Percentiles rank a stretch among this genome's conserved stretches.
Conservation (phyloP, 2,329 filamentous ascomycete genomes). For the Cercospora brassicicola region DNA sequence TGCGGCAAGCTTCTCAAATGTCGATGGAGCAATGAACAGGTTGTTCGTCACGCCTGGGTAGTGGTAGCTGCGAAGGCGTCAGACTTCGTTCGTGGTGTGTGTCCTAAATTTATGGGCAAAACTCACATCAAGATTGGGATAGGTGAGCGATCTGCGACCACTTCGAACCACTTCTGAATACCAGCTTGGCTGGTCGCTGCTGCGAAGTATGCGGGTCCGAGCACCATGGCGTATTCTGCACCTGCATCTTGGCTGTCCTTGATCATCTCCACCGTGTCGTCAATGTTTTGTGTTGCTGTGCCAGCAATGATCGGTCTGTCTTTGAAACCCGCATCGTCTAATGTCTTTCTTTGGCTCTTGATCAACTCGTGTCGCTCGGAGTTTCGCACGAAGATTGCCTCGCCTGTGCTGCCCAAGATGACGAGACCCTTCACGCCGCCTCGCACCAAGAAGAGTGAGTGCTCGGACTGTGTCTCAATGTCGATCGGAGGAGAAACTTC, state of each 20-base stretch:
- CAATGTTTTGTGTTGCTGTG: slow-evolving; percentile 61
- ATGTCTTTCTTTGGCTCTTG: slow-evolving; percentile 55
- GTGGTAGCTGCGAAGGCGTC: slow-evolving; percentile 52
- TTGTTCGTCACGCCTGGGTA: slow-evolving; percentile 69
- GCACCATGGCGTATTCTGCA: slow-evolving; percentile 62
- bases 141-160: slow-evolving; percentile 60
- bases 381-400: slow-evolving; percentile 62
- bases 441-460: slow-evolving; percentile 61
- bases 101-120: not conserved
- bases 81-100: not conserved
- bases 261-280: slow-evolving; percentile 61
- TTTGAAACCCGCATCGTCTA: slow-evolving; percentile 57
- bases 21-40: slow-evolving; percentile 59
- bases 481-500: slow-evolving; percentile 56
- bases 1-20: slow-evolving; percentile 58
- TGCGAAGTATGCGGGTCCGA: slow-evolving; percentile 67
- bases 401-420: slow-evolving; percentile 64
- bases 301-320: slow-evolving; percentile 64
- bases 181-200: slow-evolving; percentile 58
- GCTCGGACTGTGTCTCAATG: slow-evolving; percentile 57
- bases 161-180: slow-evolving; percentile 61
- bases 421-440: slow-evolving; percentile 63
- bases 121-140: slow-evolving; percentile 62
- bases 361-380: slow-evolving; percentile 59
- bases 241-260: slow-evolving; percentile 58